Evolutionary conservation across 2,329 filamentous ascomycete species (phyloP).

Genomic region (Coleophoma cylindrospora): DNA sequence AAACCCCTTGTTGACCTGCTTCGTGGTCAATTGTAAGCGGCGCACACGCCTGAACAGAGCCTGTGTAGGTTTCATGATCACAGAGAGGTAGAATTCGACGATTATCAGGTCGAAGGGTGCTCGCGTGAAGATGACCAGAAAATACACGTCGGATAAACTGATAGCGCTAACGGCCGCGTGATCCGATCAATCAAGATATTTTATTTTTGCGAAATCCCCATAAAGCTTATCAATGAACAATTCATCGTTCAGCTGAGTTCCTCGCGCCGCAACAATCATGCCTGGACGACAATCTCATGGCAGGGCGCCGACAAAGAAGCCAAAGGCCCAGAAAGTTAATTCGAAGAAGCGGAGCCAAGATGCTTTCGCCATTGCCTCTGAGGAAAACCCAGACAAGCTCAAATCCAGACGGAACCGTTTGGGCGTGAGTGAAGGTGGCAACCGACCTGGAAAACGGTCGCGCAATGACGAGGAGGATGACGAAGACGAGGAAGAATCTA

Average conservation of each 20-base stretch:
- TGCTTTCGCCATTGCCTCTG: conserved; percentile 61
- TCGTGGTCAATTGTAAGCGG: conserved; percentile 81
- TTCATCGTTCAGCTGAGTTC: conserved; percentile 5
- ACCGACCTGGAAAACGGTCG: conserved; percentile 31
- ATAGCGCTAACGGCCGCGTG: conserved; percentile 12
- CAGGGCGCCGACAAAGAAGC: conserved; percentile 20
- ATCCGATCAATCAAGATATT: background rate
- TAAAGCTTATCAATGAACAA: conserved; percentile 17
- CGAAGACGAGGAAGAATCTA: conserved; percentile 28
- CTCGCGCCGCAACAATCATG: conserved; percentile 17
- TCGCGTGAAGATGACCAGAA: no score
- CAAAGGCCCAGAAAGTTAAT: conserved; percentile 32
- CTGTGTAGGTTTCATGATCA: conserved; percentile 61
- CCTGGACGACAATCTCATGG: conserved; percentile 29
- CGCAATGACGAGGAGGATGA: conserved; percentile 36
- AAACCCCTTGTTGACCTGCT: conserved; percentile 87
- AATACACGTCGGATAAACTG: background rate
- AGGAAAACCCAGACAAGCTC: conserved; percentile 44
- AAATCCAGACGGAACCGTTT: conserved; percentile 53
- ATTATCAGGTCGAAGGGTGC: background rate
- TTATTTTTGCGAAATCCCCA: background rate
- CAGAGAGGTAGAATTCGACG: background rate
- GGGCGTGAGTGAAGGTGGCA: conserved; percentile 43
- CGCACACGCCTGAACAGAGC: conserved; percentile 63
- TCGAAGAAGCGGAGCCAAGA: conserved; percentile 42